Conservation (phyloP, 306 rosid genomes). For the Trifolium repens region DNA sequence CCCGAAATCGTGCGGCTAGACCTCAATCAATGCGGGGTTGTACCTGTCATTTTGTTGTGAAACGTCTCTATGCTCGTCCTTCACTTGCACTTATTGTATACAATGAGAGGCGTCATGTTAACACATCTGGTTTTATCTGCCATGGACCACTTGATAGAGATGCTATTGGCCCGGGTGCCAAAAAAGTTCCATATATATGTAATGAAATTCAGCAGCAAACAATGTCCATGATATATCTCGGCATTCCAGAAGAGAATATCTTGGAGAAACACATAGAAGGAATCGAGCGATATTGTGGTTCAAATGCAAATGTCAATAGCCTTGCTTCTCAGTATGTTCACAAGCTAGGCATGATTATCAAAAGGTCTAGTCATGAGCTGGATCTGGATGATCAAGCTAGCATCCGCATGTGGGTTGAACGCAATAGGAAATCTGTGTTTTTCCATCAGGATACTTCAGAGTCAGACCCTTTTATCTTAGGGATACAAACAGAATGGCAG, state of each 20-base stretch:
- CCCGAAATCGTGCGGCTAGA: constrained; percentile 97
- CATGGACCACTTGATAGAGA: constrained; percentile 96
- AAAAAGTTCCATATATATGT: constrained; percentile 82
- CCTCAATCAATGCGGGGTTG: constrained; percentile 99
- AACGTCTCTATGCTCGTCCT: constrained; percentile 89
- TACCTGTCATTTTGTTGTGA: constrained; percentile 89
- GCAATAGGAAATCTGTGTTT: constrained; percentile 78
- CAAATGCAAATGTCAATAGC: constrained; percentile 75
- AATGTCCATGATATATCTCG: constrained; percentile 95
- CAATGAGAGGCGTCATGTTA: constrained; percentile 83
- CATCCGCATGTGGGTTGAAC: constrained; percentile 92
- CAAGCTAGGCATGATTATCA: constrained; percentile 93
- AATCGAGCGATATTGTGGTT: constrained; percentile 80
- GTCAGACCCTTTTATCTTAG: constrained; percentile 81
- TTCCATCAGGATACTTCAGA: constrained; percentile 85
- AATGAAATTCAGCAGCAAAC: constrained; percentile 96
- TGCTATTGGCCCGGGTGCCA: constrained; percentile 95
- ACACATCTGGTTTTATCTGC: constrained; percentile 89
- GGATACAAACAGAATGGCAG: constrained; percentile 99
- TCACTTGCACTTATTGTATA: constrained; percentile 78
- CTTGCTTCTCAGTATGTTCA: constrained; percentile 95
- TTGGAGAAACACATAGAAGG: constrained; percentile 96
- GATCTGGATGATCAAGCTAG: constrained; percentile 98
- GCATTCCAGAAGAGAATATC: constrained; percentile 92
- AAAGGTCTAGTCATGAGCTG: constrained; percentile 89